Conservation (phyloP, 2,329 filamentous ascomycete genomes). For the Fusarium brevicatenulatum region DNA sequence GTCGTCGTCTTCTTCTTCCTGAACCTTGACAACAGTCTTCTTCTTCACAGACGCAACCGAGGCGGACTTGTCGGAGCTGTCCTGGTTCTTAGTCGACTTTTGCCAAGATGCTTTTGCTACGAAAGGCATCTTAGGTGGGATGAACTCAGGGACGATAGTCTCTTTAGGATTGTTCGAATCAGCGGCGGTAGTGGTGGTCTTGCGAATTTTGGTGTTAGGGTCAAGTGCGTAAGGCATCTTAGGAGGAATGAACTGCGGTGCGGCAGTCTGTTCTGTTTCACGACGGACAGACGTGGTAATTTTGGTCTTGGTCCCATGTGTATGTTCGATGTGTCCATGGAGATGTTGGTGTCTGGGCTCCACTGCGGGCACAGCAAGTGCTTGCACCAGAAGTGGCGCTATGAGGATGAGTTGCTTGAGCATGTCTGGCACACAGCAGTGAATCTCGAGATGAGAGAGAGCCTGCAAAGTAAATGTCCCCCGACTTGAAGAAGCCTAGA, state of each 20-base stretch:
- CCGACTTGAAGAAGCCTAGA: constrained; percentile 2
- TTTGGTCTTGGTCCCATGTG: constrained; percentile 15
- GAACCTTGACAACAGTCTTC: constrained; percentile 15
- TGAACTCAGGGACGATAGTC: constrained; percentile 20
- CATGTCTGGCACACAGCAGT: constrained; percentile 30
- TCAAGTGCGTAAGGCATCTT: constrained; percentile 27
- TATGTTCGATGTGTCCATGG: constrained; percentile 31
- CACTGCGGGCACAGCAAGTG: constrained; percentile 36
- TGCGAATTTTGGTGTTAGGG: constrained; percentile 20
- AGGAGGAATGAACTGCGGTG: constrained; percentile 23
- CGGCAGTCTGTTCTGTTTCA: constrained; percentile 13
- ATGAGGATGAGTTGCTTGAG: constrained; percentile 35
- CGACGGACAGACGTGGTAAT: constrained; percentile 13
- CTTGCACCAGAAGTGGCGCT: constrained; percentile 43
- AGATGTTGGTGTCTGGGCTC: constrained; percentile 29
- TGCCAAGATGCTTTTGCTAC: constrained; percentile 16
- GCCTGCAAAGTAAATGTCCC: neutral
- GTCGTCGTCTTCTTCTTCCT: neutral
- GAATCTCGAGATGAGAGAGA: neutral
- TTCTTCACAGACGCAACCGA: constrained; percentile 15
- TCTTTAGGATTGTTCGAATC: neutral
- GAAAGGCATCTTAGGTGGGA: constrained; percentile 31
- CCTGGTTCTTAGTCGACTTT: constrained; percentile 1
- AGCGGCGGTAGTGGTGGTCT: constrained; percentile 1
- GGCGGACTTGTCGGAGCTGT: neutral